Conservation (phyloP, 768 basidiomycete genomes). For the Dentipellis fragilis region DNA sequence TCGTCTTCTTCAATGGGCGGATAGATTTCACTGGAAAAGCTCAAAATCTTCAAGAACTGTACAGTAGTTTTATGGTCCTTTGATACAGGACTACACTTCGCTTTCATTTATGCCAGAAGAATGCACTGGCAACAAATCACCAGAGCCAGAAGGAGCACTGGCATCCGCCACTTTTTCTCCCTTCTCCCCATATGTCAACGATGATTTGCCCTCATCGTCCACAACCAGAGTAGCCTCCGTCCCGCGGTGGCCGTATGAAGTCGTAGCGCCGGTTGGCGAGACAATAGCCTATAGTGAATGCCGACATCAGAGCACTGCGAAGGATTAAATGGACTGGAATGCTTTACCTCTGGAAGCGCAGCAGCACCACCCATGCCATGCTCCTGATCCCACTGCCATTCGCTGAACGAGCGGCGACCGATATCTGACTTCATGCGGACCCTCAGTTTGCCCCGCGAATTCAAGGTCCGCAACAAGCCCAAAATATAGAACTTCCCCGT, state of each 20-base stretch:
- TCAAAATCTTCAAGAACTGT: too few relatives aligned
- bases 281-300: background rate
- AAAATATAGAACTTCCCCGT: constrained; percentile 38
- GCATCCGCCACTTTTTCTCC: background rate
- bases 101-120: too few relatives aligned
- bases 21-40: too few relatives aligned
- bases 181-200: background rate
- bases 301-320: background rate
- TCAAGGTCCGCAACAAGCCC: constrained; percentile 20
- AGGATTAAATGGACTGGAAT: background rate
- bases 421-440: constrained; percentile 28
- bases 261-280: background rate
- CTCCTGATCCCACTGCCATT: constrained; percentile 25
- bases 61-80: too few relatives aligned
- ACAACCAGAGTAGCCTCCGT: background rate
- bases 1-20: too few relatives aligned
- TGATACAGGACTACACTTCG: too few relatives aligned
- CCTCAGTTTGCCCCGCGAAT: constrained; percentile 20
- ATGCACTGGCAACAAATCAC: too few relatives aligned
- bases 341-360: background rate
- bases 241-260: background rate
- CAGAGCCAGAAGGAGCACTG: too few relatives aligned
- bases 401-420: constrained; percentile 31
- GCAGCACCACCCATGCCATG: background rate
- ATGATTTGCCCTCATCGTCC: background rate